phyloP scores from a whole-genome alignment of 2,329 filamentous ascomycete species.

The Cordyceps farinosa region DNA sequence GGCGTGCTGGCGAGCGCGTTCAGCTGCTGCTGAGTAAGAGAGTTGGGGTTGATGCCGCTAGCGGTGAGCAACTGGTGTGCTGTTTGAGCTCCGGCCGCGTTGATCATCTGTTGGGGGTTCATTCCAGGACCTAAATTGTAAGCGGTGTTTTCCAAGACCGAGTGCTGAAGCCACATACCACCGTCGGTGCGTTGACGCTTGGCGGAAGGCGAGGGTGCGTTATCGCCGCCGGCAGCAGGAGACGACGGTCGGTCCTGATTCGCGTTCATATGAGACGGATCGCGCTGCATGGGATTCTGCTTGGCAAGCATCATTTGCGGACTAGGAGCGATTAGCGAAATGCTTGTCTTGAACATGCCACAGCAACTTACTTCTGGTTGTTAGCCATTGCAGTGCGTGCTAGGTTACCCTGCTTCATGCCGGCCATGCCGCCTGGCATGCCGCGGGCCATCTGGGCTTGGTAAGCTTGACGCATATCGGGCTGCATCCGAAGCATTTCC shows the following conservation, averaged over 20 bases:
- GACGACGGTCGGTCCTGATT: conserved; percentile 78
- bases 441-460: conserved; percentile 64
- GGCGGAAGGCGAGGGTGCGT: conserved; percentile 78
- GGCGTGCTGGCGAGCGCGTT: conserved; percentile 55
- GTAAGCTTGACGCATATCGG: conserved; percentile 53
- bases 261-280: conserved; percentile 82
- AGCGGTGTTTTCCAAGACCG: background rate
- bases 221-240: conserved; percentile 67
- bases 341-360: background rate
- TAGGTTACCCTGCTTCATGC: conserved; percentile 57
- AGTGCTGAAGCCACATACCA: conserved; percentile 28
- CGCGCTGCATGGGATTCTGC: conserved; percentile 80
- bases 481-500: conserved; percentile 71
- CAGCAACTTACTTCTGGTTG: conserved; percentile 61
- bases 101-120: conserved; percentile 64
- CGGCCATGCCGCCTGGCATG: conserved; percentile 59
- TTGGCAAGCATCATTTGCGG: conserved; percentile 72
- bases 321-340: conserved; percentile 33
- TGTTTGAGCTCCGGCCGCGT: conserved; percentile 45
- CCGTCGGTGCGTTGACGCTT: conserved; percentile 80
- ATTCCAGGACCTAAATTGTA: conserved; percentile 46
- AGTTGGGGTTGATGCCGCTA: conserved; percentile 72
- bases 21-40: conserved; percentile 74
- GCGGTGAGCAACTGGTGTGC: conserved; percentile 60
- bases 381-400: conserved; percentile 76